A percentile compares a stretch with the other conserved stretches of the same genome.
Evolutionary conservation across 495 filamentous ascomycete genomes (phyloP).

Genomic region (Penicillium lividum): DNA sequence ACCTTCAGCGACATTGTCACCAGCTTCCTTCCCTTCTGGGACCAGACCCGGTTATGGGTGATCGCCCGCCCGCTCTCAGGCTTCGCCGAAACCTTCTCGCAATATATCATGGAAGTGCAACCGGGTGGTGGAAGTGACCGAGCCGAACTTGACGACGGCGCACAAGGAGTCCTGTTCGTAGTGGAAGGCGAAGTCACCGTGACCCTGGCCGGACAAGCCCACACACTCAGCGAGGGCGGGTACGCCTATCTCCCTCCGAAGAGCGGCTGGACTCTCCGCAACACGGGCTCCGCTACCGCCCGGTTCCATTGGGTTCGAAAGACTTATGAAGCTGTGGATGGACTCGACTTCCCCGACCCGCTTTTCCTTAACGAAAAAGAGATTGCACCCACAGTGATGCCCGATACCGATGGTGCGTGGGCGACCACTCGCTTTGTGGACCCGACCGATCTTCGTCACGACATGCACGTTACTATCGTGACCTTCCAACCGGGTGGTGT

Average conservation of each 20-base stretch:
- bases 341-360: conserved; percentile 23
- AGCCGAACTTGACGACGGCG: conserved; percentile 22
- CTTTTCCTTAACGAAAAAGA: conserved; percentile 32
- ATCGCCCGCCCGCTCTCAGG: conserved; percentile 30
- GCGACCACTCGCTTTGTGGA: conserved; percentile 30
- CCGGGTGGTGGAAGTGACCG: conserved; percentile 27
- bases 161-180: conserved; percentile 27
- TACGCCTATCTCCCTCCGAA: conserved; percentile 29
- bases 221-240: conserved; percentile 27
- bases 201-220: conserved; percentile 17
- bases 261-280: conserved; percentile 29
- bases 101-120: conserved; percentile 34
- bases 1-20: conserved; percentile 30
- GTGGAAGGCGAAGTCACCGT: conserved; percentile 28
- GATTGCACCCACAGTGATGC: conserved; percentile 24
- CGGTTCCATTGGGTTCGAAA: conserved; percentile 33
- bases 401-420: conserved; percentile 28
- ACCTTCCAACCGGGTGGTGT: conserved; percentile 30
- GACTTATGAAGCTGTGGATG: conserved; percentile 27
- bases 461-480: conserved; percentile 32
- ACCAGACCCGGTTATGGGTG: conserved; percentile 30
- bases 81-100: conserved; percentile 31
- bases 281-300: conserved; percentile 21
- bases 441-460: conserved; percentile 29
- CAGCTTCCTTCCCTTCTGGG: conserved; percentile 32